Percentiles rank a stretch among this genome's conserved stretches.
phyloP scores from a whole-genome alignment of 805 yeast genomes.

The Yarrowia sp. region DNA sequence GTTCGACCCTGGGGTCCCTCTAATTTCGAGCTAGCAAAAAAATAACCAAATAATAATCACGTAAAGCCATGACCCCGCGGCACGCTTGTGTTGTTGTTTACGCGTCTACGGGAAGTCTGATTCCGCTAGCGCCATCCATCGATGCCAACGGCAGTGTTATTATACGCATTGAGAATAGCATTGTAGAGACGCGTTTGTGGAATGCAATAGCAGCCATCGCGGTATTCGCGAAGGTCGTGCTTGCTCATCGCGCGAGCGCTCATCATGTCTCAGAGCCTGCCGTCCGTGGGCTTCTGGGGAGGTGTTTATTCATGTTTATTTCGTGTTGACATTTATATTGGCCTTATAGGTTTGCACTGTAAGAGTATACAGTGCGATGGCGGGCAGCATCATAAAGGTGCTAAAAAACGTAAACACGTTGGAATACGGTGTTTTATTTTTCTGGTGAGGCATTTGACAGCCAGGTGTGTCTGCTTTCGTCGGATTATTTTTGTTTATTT shows the following conservation, averaged over 20 bases:
- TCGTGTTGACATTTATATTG: not conserved
- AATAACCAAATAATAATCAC: too few species aligned
- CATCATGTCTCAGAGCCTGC: constrained; percentile 9
- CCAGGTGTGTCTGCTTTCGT: not conserved
- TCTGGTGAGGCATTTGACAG: not conserved
- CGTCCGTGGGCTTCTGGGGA: not conserved
- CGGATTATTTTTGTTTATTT: too few species aligned
- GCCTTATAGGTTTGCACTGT: not conserved
- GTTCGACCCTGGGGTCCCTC: not conserved
- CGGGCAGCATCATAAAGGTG: not conserved
- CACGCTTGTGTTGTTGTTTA: not conserved
- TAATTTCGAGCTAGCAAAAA: not conserved
- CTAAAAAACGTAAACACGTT: not conserved
- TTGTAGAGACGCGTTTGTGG: too few species aligned
- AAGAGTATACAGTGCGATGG: not conserved
- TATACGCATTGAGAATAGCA: too few species aligned
- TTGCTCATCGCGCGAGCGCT: not conserved
- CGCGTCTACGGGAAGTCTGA: too few species aligned
- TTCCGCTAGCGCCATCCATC: too few species aligned
- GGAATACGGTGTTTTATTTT: not conserved
- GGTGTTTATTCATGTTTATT: not conserved
- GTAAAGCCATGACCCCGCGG: not conserved
- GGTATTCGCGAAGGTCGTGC: too few species aligned
- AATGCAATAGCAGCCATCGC: too few species aligned
- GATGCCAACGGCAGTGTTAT: too few species aligned